These are phyloP conservation scores for Pichia thaimueangensis DNA, from an alignment of 805 yeast species.

Conservation along the genomic window DNA sequence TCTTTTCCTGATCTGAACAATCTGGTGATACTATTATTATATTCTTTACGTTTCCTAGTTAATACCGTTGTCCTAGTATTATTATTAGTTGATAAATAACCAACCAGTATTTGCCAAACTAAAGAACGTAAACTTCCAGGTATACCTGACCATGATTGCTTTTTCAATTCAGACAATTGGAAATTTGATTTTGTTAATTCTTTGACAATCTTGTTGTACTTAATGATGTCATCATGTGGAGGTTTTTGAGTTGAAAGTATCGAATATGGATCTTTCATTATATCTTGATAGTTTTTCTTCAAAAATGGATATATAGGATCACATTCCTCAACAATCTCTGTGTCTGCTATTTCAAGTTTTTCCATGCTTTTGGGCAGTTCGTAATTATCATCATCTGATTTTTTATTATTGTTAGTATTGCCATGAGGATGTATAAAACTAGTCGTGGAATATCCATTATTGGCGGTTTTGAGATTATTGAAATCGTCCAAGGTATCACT, in stretches of 20 bases:
- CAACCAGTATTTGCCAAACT: conserved; percentile 85
- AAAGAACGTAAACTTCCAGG: conserved; percentile 75
- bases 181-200: conserved; percentile 51
- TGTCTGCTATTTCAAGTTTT: neutral
- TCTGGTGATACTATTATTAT: conserved; percentile 64
- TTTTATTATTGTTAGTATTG: neutral
- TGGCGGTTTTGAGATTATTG: neutral
- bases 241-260: conserved; percentile 26
- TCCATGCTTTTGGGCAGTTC: neutral
- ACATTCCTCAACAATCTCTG: conserved; percentile 10
- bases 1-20: conserved; percentile 57
- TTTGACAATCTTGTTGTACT: conserved; percentile 61
- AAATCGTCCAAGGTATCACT: conserved; percentile 9
- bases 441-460: neutral
- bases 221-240: conserved; percentile 39
- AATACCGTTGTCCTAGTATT: conserved; percentile 66
- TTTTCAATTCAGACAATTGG: conserved; percentile 62
- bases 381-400: conserved; percentile 38
- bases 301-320: conserved; percentile 21
- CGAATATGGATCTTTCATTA: conserved; percentile 39
- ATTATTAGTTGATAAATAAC: conserved; percentile 83
- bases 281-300: conserved; percentile 29
- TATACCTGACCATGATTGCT: conserved; percentile 90
- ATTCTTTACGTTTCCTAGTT: conserved; percentile 79
- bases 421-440: neutral